These are phyloP conservation scores for Theobroma grandiflorum DNA, from an alignment of 441 rosid genomes.

Conservation along the genomic window DNA sequence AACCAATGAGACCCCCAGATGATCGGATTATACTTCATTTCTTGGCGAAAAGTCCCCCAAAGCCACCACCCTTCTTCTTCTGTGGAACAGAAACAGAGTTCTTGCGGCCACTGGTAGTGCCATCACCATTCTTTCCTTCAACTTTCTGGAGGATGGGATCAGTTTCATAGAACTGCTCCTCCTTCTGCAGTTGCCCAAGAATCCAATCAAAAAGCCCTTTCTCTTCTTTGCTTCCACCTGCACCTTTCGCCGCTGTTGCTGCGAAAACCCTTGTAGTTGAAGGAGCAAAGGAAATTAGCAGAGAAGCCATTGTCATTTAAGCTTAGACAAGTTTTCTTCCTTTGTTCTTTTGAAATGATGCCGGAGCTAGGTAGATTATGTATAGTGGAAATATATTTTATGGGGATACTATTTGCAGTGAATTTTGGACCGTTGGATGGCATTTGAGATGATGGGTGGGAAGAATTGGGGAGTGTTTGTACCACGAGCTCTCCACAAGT, in stretches of 20 bases:
- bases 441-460: slow-evolving; percentile 7
- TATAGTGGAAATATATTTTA: not conserved
- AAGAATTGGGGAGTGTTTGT: slow-evolving; percentile 26
- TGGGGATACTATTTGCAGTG: slow-evolving; percentile 11
- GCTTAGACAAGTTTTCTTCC: not conserved
- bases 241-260: slow-evolving; percentile 56
- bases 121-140: slow-evolving; percentile 47
- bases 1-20: slow-evolving; percentile 1
- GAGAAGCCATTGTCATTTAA: slow-evolving; percentile 53
- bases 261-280: slow-evolving; percentile 56
- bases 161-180: slow-evolving; percentile 74
- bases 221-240: slow-evolving; percentile 58
- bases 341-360: not conserved
- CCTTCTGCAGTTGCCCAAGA: slow-evolving; percentile 54
- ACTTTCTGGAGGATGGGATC: slow-evolving; percentile 65
- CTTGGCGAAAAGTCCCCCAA: slow-evolving; percentile 68
- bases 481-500: slow-evolving; percentile 63
- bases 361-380: not conserved
- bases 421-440: slow-evolving; percentile 45
- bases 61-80: slow-evolving; percentile 60
- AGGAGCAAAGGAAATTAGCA: slow-evolving; percentile 48
- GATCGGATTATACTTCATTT: slow-evolving; percentile 35
- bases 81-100: slow-evolving; percentile 58
- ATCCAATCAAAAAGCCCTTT: slow-evolving; percentile 65
- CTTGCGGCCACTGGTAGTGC: slow-evolving; percentile 45